Conservation (phyloP, 441 rosid species). For the Flueggea neowawraea region DNA sequence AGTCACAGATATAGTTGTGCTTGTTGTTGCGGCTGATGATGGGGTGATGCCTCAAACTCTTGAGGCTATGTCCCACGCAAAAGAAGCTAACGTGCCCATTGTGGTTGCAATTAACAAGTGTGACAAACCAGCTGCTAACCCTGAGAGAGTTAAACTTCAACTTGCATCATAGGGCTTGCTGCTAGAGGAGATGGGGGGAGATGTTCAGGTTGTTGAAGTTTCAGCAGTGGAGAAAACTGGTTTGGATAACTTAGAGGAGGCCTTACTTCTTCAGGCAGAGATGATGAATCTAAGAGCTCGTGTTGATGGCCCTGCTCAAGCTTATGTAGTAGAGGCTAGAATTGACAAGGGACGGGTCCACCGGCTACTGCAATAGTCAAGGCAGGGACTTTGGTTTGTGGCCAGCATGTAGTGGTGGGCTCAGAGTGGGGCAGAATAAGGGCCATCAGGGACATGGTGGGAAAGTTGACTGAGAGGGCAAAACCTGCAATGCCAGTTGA, state of each 20-base stretch:
- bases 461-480: constrained; percentile 62
- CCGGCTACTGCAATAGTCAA: constrained; percentile 84
- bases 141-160: constrained; percentile 80
- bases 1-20: constrained; percentile 85
- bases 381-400: constrained; percentile 81
- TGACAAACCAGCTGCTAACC: constrained; percentile 82
- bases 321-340: constrained; percentile 94
- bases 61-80: constrained; percentile 88
- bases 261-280: constrained; percentile 89
- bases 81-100: constrained; percentile 77
- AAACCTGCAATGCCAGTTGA: constrained; percentile 87
- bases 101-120: constrained; percentile 94
- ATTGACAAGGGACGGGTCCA: constrained; percentile 87
- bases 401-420: constrained; percentile 85
- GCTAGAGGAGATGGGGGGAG: constrained; percentile 94
- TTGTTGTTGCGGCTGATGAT: constrained; percentile 95
- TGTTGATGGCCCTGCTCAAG: constrained; percentile 89
- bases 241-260: constrained; percentile 78
- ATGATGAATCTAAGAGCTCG: constrained; percentile 88
- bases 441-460: constrained; percentile 72
- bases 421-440: constrained; percentile 91
- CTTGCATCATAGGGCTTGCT: constrained; percentile 80
- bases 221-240: constrained; percentile 80
- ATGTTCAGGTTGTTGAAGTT: constrained; percentile 85
- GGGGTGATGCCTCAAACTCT: constrained; percentile 95